These are phyloP conservation scores for Corylus heterophylla DNA, from an alignment of 306 rosid species.

Conservation along the genomic window DNA sequence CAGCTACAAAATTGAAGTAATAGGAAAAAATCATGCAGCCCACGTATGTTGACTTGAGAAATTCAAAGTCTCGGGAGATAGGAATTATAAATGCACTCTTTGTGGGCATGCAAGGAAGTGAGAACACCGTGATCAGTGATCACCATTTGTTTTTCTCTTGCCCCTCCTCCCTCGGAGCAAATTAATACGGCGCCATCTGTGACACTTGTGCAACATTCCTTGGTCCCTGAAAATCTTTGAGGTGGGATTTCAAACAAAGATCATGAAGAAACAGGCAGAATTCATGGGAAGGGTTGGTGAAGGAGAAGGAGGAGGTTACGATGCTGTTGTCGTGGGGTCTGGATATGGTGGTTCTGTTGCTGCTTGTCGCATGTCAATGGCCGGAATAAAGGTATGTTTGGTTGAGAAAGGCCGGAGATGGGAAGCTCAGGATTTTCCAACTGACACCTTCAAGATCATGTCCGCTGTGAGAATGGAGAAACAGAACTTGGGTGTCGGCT, in stretches of 20 bases:
- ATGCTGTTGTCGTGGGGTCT: constrained; percentile 41
- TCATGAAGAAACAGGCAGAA: constrained; percentile 1
- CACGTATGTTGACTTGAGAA: too few species aligned
- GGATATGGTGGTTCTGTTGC: constrained; percentile 42
- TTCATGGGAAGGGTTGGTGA: constrained; percentile 9
- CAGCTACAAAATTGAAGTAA: too few species aligned
- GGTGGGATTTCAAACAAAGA: background rate
- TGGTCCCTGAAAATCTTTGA: background rate
- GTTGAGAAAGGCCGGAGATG: constrained; percentile 35
- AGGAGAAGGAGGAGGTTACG: constrained; percentile 26
- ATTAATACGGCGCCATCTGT: too few species aligned
- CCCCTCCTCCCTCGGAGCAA: too few species aligned
- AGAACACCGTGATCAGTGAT: too few species aligned
- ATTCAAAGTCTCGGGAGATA: too few species aligned
- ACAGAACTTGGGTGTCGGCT: constrained; percentile 30
- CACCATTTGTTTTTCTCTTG: too few species aligned
- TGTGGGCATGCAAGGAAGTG: too few species aligned
- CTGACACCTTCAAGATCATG: constrained; percentile 26
- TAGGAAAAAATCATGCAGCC: too few species aligned
- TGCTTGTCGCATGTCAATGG: constrained; percentile 40
- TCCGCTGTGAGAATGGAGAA: constrained; percentile 31
- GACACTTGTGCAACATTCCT: background rate
- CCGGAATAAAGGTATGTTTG: constrained; percentile 31
- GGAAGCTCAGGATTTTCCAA: constrained; percentile 43
- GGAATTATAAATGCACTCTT: too few species aligned